Evolutionary conservation across 441 rosid species (phyloP).

Genomic region (Arabidopsis hybrid): DNA sequence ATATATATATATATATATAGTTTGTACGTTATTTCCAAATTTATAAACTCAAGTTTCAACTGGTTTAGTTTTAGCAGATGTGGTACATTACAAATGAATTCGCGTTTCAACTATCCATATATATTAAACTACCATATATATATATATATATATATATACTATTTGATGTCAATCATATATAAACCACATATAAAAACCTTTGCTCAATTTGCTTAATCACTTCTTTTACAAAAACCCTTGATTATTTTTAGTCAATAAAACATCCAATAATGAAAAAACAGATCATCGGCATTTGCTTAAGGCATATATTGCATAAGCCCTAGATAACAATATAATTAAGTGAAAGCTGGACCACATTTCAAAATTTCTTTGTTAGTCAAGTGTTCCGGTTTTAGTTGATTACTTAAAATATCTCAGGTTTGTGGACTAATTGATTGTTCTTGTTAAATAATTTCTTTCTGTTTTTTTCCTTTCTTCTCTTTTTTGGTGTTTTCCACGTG

Average conservation of each 20-base stretch:
- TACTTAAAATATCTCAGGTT: not conserved
- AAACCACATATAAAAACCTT: not conserved
- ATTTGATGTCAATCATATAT: not conserved
- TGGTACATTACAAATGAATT: not conserved
- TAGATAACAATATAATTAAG: not conserved
- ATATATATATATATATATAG: too few relatives aligned
- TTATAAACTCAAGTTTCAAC: not conserved
- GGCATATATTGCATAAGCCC: not conserved
- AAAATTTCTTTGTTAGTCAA: not conserved
- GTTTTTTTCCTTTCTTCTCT: not conserved
- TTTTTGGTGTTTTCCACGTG: not conserved
- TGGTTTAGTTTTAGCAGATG: not conserved
- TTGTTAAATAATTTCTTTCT: not conserved
- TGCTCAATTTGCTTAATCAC: not conserved
- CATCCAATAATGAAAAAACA: not conserved
- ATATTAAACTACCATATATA: too few relatives aligned
- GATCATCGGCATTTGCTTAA: not conserved
- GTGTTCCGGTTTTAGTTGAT: not conserved
- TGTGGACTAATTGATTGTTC: not conserved
- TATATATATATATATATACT: too few relatives aligned
- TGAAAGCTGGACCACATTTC: not conserved
- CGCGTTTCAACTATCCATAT: not conserved
- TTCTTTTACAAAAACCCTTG: not conserved
- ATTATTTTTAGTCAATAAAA: not conserved
- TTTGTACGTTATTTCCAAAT: not conserved